phyloP scores from a whole-genome alignment of 2,329 filamentous ascomycete species.

The Trichoderma sp. region DNA sequence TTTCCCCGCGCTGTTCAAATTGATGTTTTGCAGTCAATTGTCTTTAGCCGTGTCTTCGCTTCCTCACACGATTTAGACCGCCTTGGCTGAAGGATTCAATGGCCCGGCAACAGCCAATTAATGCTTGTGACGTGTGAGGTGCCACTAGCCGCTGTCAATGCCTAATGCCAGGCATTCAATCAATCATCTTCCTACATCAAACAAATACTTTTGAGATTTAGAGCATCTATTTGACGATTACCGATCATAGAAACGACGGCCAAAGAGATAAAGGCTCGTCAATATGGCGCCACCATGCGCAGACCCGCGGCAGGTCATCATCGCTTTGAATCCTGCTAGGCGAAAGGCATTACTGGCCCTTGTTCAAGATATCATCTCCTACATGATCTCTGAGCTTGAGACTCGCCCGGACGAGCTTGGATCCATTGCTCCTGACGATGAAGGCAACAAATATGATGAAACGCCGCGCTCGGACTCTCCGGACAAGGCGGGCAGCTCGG shows the following conservation, averaged over 20 bases:
- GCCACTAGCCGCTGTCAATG: background rate
- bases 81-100: slow-evolving; percentile 1
- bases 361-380: slow-evolving; percentile 50
- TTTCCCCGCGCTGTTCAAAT: background rate
- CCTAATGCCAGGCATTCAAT: background rate
- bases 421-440: slow-evolving; percentile 29
- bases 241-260: background rate
- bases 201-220: background rate
- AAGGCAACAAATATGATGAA: slow-evolving; percentile 18
- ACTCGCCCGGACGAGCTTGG: slow-evolving; percentile 35
- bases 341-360: slow-evolving; percentile 52
- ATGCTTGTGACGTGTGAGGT: background rate
- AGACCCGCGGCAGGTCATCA: slow-evolving; percentile 55
- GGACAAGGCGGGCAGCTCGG: background rate
- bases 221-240: background rate
- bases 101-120: background rate
- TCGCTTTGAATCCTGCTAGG: slow-evolving; percentile 52
- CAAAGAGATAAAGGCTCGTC: background rate
- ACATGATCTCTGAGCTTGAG: slow-evolving; percentile 54
- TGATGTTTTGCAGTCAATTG: background rate
- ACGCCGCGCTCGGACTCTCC: background rate
- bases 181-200: background rate
- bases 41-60: background rate
- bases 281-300: slow-evolving; percentile 54
- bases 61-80: background rate